phyloP scores from a whole-genome alignment of 192 early-diverging fungal species.

The Coemansia sp. region DNA sequence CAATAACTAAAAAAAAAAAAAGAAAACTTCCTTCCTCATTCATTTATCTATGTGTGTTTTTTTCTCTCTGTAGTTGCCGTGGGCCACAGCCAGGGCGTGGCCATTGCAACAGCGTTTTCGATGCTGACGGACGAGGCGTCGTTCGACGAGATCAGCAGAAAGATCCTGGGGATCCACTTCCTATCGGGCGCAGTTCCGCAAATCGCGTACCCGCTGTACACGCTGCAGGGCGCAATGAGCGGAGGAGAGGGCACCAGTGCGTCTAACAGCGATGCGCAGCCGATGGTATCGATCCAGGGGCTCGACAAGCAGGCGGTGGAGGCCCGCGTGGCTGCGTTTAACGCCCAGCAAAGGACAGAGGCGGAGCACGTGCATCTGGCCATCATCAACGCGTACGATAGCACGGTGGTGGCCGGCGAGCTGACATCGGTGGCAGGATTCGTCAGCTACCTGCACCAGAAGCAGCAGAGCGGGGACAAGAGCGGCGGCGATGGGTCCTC shows the following conservation, averaged over 20 bases:
- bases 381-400: slow-evolving; percentile 20
- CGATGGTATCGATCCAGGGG: slow-evolving; percentile 36
- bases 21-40: neutral
- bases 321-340: slow-evolving; percentile 17
- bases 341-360: slow-evolving; percentile 1
- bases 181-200: slow-evolving; percentile 83
- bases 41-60: no score
- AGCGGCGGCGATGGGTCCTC: slow-evolving; percentile 60
- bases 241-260: no score
- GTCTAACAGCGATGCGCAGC: neutral
- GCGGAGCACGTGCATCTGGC: slow-evolving; percentile 19
- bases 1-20: neutral
- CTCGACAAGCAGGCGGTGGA: slow-evolving; percentile 3
- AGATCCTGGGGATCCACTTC: slow-evolving; percentile 79
- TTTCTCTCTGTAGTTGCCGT: slow-evolving; percentile 45
- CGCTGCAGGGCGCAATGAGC: neutral
- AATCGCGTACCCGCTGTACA: slow-evolving; percentile 45
- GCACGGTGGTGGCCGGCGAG: slow-evolving; percentile 29
- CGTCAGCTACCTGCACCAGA: neutral
- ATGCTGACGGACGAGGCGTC: slow-evolving; percentile 74
- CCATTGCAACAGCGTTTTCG: slow-evolving; percentile 81
- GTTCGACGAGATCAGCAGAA: slow-evolving; percentile 72
- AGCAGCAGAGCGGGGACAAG: slow-evolving; percentile 47
- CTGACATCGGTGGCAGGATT: slow-evolving; percentile 11
- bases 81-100: slow-evolving; percentile 92